phyloP scores from a whole-genome alignment of 495 filamentous ascomycete genomes.

The Xylaria longipes region DNA sequence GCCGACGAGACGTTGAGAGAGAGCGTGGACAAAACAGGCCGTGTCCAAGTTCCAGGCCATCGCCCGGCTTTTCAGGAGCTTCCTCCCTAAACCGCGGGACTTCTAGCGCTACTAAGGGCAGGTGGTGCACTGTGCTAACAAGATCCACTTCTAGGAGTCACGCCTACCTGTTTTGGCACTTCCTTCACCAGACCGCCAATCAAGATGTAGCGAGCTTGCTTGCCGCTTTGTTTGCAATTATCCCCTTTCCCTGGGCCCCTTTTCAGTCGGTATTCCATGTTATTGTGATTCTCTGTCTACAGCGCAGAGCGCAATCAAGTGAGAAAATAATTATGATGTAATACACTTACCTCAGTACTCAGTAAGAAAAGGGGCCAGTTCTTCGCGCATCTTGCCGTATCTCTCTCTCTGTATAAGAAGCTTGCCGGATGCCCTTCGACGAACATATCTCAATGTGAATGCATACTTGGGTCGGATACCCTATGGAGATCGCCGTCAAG shows the following conservation, averaged over 20 bases:
- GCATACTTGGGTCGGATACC: background rate
- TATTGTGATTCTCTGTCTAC: too few relatives aligned
- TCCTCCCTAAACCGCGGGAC: background rate
- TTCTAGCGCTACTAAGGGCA: background rate
- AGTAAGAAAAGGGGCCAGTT: background rate
- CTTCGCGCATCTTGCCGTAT: background rate
- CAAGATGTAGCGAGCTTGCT: background rate
- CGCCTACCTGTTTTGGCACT: slow-evolving; percentile 7
- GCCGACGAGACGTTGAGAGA: background rate
- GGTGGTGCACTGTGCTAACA: background rate
- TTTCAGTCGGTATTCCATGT: background rate
- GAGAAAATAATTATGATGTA: background rate
- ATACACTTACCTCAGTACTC: background rate
- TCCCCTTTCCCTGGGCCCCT: background rate
- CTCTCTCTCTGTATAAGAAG: background rate
- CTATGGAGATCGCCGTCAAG: background rate
- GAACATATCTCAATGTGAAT: background rate
- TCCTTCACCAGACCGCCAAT: background rate
- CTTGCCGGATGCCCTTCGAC: background rate
- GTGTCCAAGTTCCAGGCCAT: background rate
- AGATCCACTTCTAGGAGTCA: background rate
- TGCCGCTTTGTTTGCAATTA: background rate
- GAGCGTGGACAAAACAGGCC: background rate
- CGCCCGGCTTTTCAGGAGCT: slow-evolving; percentile 2
- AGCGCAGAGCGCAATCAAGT: background rate